Base-by-base conservation (phyloP, 2,329 filamentous ascomycete genomes). In the Pyrenochaeta sp. region DNA sequence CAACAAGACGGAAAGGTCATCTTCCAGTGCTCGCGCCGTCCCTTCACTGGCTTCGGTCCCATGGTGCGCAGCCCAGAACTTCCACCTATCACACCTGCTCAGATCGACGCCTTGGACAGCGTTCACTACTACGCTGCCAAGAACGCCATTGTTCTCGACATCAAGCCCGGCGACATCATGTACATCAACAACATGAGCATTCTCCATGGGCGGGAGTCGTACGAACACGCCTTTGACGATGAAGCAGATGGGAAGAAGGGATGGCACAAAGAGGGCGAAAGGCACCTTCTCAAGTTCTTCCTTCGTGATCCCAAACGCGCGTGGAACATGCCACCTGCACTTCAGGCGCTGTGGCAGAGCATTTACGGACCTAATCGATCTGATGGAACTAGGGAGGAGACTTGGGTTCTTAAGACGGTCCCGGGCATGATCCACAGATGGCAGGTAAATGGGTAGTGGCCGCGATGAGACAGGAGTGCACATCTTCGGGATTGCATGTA, bases 21-120 rank as follows among this genome's bases (percentile, higher is more conserved):
- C 15, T 63, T 73, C 6, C 67, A 72, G 35, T 73, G 69, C 40
- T 65, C 67, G 1, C 67, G 72, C 2, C 63, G 71, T 15, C 58
- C 58, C 4, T 71, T 73, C 48, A 72, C 38, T 73, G 85, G 77
- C 2, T 86, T 81, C 56, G 75, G 77, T 49, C 75, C 75, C 0
- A 71, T 83, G 1, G 81, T 82, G 3, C 74, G 83, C 32, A 79
- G 74, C 6, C 43, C 72, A 1, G 61, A 76, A 14, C 81, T 87
- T 35, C 83, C 84, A 9, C 76, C 83, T 3, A 72, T 77, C 17
- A 73, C 69, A 6, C 71, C 75, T 58, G 72, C 68, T 3, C 73
- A 78, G 57, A 72, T 72, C 2, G 73, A 76, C 46, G 73, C 75
- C 0, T 62, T 78, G 3, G 74, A 77, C 51, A 64, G 72, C n/a